These are phyloP conservation scores for Extremus antarcticus DNA, from an alignment of 495 filamentous ascomycete genomes.

Conservation along the genomic window DNA sequence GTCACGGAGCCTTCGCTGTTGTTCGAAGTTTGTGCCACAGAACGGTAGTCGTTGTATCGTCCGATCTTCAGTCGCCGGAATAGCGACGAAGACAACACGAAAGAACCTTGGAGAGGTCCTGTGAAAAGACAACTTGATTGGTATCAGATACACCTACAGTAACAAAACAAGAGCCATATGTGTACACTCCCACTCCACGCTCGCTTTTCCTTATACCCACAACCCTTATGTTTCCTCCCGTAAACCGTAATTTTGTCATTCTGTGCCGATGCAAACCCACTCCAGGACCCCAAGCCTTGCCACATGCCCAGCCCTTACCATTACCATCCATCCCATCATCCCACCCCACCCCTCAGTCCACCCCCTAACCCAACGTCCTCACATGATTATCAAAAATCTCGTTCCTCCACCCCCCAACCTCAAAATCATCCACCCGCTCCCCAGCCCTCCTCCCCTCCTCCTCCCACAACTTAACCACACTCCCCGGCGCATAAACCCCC, in stretches of 20 bases:
- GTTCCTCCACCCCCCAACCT: conserved; percentile 69
- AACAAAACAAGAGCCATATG: no score
- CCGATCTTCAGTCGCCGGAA: no score
- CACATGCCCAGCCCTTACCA: background rate
- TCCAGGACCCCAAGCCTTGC: background rate
- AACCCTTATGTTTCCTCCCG: background rate
- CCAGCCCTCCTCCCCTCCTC: conserved; percentile 59
- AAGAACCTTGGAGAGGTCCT: no score
- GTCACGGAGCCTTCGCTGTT: no score
- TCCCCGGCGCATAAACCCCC: conserved; percentile 77
- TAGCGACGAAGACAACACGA: no score
- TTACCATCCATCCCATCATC: background rate
- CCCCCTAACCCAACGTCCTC: conserved; percentile 7
- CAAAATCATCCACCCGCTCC: conserved; percentile 53
- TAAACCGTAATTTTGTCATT: no score
- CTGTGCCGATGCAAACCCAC: no score
- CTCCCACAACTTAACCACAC: conserved; percentile 76
- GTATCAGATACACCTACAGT: no score
- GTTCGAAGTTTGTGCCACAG: no score
- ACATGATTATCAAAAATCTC: conserved; percentile 57
- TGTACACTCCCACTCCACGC: background rate
- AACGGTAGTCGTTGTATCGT: no score
- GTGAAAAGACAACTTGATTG: no score
- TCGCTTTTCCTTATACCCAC: background rate
- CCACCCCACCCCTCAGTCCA: background rate